Conservation (phyloP, 257 asterid species). For the Solanum lycopersicoides region DNA sequence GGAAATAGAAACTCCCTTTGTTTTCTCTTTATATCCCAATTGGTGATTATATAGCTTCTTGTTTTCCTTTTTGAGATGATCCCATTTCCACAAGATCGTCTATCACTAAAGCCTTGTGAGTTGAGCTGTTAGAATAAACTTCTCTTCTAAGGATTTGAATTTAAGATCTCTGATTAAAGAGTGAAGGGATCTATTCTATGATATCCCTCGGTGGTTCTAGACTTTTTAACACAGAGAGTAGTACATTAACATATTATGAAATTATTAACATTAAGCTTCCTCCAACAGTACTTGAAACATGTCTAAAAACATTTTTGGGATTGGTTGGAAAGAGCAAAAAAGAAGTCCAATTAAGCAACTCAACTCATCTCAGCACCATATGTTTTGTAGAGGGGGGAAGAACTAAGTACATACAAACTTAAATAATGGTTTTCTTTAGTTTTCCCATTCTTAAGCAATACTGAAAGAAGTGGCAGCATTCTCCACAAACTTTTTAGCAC, state of each 20-base stretch:
- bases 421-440: not conserved
- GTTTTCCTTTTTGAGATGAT: not conserved
- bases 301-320: not conserved
- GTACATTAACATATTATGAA: not conserved
- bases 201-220: not conserved
- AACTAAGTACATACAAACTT: constrained; percentile 15
- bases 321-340: not conserved
- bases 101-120: not conserved
- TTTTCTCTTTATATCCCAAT: not conserved
- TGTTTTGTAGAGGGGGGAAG: not conserved
- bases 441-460: constrained; percentile 38
- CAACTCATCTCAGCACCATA: constrained; percentile 10
- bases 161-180: not conserved
- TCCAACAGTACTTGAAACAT: not conserved
- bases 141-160: not conserved
- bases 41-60: not conserved
- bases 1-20: not conserved
- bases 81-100: not conserved
- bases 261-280: not conserved
- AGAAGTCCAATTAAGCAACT: not conserved
- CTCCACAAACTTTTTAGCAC: constrained; percentile 78
- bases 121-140: not conserved
- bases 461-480: constrained; percentile 62
- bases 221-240: not conserved
- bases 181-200: not conserved